Conservation (phyloP, 2,329 filamentous ascomycete genomes). For the Zasmidium citrigriseum region DNA sequence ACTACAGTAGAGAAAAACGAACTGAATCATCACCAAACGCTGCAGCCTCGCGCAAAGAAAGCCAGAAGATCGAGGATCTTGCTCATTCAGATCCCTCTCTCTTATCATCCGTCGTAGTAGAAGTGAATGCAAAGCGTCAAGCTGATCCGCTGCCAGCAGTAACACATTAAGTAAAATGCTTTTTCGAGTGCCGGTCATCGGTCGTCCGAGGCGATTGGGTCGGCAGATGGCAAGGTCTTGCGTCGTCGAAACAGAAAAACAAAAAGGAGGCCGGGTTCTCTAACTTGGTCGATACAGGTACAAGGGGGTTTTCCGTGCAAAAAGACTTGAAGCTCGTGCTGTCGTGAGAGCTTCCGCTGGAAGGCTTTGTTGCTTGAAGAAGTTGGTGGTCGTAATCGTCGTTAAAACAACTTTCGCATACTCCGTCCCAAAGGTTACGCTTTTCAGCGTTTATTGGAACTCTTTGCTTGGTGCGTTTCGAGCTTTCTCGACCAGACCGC, state of each 20-base stretch:
- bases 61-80: neutral
- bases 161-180: conserved; percentile 20
- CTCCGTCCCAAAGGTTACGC: conserved; percentile 6
- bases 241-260: conserved; percentile 10
- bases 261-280: neutral
- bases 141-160: conserved; percentile 13
- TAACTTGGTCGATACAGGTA: neutral
- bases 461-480: conserved; percentile 21
- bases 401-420: conserved; percentile 23
- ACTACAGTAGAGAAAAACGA: neutral
- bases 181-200: neutral
- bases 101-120: neutral
- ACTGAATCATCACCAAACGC: neutral
- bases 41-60: neutral
- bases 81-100: conserved; percentile 2
- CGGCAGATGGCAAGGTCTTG: neutral
- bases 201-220: neutral
- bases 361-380: conserved; percentile 13
- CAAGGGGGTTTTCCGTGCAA: conserved; percentile 15
- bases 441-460: conserved; percentile 10
- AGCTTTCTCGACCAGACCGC: conserved; percentile 87
- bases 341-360: conserved; percentile 14
- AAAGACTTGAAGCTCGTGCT: conserved; percentile 20
- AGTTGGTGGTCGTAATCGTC: conserved; percentile 26
- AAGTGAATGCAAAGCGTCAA: conserved; percentile 1